phyloP scores from a whole-genome alignment of 1,284 basidiomycete genomes.

The Porogramme epimiltina region DNA sequence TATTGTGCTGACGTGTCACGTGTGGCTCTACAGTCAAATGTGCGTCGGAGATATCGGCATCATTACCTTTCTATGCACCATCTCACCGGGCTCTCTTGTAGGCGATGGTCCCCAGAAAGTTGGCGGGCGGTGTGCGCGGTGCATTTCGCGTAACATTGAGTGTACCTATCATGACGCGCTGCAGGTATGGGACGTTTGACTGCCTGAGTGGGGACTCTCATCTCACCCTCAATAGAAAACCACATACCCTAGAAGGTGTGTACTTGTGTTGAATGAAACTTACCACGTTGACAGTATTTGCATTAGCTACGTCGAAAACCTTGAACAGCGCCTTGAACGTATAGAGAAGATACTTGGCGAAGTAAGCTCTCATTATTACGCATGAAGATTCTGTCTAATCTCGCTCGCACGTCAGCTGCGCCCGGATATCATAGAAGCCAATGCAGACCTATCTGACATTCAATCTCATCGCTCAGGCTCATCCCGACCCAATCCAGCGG shows the following conservation, averaged over 20 bases:
- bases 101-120: slow-evolving; percentile 45
- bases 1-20: no score
- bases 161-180: slow-evolving; percentile 78
- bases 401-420: no score
- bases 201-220: background rate
- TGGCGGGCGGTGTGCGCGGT: slow-evolving; percentile 74
- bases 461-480: no score
- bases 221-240: slow-evolving; percentile 57
- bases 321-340: slow-evolving; percentile 71
- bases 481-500: no score
- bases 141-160: slow-evolving; percentile 70
- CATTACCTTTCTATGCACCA: background rate
- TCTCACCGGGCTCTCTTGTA: background rate
- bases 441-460: no score
- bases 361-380: slow-evolving; percentile 42
- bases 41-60: background rate
- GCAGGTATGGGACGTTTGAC: slow-evolving; percentile 47
- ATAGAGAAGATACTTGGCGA: slow-evolving; percentile 67
- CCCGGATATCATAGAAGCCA: no score
- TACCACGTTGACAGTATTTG: background rate
- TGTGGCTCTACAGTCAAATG: slow-evolving; percentile 1
- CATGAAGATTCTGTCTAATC: no score
- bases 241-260: slow-evolving; percentile 83
- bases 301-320: slow-evolving; percentile 66
- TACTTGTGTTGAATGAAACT: slow-evolving; percentile 7